Conservation (phyloP, 768 basidiomycete species). For the Lactarius hatsudake region DNA sequence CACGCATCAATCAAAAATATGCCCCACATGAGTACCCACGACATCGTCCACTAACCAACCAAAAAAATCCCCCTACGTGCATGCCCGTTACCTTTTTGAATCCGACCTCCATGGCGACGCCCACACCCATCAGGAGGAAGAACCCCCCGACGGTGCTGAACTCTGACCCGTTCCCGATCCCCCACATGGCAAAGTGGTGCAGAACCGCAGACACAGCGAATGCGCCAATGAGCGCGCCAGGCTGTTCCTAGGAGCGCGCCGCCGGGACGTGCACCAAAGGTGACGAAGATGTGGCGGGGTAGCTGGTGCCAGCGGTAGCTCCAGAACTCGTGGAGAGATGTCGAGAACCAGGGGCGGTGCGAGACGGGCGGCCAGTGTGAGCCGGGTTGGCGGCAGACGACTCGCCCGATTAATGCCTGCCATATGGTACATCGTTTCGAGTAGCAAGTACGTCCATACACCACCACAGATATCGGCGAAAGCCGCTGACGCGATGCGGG, state of each 20-base stretch:
- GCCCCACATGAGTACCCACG: slow-evolving; percentile 22
- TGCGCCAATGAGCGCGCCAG: slow-evolving; percentile 40
- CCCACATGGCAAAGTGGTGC: slow-evolving; percentile 57
- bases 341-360: slow-evolving; percentile 20
- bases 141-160: slow-evolving; percentile 47
- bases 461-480: slow-evolving; percentile 14
- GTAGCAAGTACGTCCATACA: slow-evolving; percentile 11
- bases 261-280: slow-evolving; percentile 36
- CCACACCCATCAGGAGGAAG: slow-evolving; percentile 39
- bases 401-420: slow-evolving; percentile 19
- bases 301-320: slow-evolving; percentile 24
- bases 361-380: no score
- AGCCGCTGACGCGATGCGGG: background rate
- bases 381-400: no score
- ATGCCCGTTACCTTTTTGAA: slow-evolving; percentile 46
- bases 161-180: slow-evolving; percentile 54
- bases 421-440: slow-evolving; percentile 24
- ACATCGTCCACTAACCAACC: slow-evolving; percentile 54
- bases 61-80: slow-evolving; percentile 43
- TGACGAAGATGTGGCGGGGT: slow-evolving; percentile 34
- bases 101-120: slow-evolving; percentile 43
- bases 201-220: slow-evolving; percentile 58
- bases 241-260: slow-evolving; percentile 35
- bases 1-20: slow-evolving; percentile 8
- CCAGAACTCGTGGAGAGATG: slow-evolving; percentile 42